Evolutionary conservation across 2,329 filamentous ascomycete genomes (phyloP).

Genomic region (Claviceps quebecensis): DNA sequence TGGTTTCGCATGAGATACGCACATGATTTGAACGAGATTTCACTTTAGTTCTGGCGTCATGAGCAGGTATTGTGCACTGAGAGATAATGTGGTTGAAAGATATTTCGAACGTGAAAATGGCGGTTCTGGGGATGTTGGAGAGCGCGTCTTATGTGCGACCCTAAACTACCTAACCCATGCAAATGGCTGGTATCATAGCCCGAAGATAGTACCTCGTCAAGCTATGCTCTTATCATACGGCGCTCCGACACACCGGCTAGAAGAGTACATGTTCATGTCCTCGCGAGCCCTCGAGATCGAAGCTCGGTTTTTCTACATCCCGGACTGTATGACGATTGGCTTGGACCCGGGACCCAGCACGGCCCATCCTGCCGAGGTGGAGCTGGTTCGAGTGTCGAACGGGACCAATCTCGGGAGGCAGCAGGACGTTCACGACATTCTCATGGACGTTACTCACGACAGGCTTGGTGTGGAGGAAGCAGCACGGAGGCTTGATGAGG

Average conservation of each 20-base stretch:
- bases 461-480: constrained; percentile 59
- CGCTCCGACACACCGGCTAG: constrained; percentile 78
- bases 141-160: no score
- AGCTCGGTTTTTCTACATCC: constrained; percentile 78
- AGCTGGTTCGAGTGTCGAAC: constrained; percentile 53
- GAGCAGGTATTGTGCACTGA: no score
- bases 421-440: constrained; percentile 60
- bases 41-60: no score
- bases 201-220: constrained; percentile 74
- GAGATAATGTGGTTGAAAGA: no score
- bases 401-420: constrained; percentile 62
- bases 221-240: constrained; percentile 83
- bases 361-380: constrained; percentile 68
- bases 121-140: no score
- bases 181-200: constrained; percentile 57
- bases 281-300: constrained; percentile 80
- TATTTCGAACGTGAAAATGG: no score
- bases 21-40: no score
- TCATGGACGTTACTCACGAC: constrained; percentile 73
- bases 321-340: constrained; percentile 86
- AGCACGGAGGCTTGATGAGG: constrained; percentile 43
- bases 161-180: constrained; percentile 18
- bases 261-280: constrained; percentile 86
- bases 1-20: no score
- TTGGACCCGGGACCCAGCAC: constrained; percentile 51